Percentiles rank a stretch among this genome's conserved stretches.
These are phyloP conservation scores for Corynespora cassiicola DNA, from an alignment of 2,329 filamentous ascomycete species.

Conservation along the genomic window DNA sequence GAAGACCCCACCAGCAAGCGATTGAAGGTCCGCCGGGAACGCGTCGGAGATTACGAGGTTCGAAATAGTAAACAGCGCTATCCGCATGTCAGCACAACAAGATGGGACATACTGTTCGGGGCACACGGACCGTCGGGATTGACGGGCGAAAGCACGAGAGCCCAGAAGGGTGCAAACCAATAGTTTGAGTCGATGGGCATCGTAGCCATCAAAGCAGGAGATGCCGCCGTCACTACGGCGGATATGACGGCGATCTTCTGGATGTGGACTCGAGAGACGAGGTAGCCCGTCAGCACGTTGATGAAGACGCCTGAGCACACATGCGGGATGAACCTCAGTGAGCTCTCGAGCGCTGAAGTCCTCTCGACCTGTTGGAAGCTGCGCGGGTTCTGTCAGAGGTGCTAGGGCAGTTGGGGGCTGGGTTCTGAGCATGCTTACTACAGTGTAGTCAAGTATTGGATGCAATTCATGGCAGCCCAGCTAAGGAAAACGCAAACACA, in stretches of 20 bases:
- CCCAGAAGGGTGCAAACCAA: conserved; percentile 3
- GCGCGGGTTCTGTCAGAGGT: no score
- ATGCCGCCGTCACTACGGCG: neutral
- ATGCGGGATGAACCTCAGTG: neutral
- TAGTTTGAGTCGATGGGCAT: conserved; percentile 3
- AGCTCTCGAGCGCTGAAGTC: neutral
- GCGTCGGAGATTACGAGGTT: conserved; percentile 6
- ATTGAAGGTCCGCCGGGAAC: conserved; percentile 44
- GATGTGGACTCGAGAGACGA: no score
- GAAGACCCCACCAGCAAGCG: conserved; percentile 43
- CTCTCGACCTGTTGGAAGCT: conserved; percentile 4
- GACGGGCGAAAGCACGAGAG: conserved; percentile 4
- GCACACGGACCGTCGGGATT: conserved; percentile 3
- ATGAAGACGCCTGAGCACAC: neutral
- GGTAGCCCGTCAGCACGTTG: no score
- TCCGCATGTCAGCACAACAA: neutral
- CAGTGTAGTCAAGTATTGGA: conserved; percentile 1
- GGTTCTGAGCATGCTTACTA: neutral
- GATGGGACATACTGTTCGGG: neutral
- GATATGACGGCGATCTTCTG: no score
- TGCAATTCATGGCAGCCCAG: conserved; percentile 1
- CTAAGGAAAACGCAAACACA: conserved; percentile 1
- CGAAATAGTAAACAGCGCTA: conserved; percentile 4
- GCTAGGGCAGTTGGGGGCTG: neutral
- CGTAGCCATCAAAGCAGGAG: conserved; percentile 1